Conservation (phyloP, 805 yeast species). For the Starmerella khaoyaiensis region DNA sequence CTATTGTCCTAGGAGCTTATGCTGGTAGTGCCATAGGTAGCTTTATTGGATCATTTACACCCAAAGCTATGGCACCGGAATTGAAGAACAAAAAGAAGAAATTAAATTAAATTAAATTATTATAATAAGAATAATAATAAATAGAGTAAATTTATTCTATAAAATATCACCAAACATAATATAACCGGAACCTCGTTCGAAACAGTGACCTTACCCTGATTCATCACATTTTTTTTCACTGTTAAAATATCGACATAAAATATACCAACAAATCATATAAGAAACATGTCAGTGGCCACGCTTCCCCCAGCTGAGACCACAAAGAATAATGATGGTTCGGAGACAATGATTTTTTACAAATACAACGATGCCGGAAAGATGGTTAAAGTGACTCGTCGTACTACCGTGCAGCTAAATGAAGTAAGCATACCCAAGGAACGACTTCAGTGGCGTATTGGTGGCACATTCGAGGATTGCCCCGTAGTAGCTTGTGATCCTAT, state of each 20-base stretch:
- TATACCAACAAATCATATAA: too few species aligned
- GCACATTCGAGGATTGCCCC: conserved; percentile 45
- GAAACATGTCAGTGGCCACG: conserved; percentile 9
- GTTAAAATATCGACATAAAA: too few species aligned
- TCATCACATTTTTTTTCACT: neutral
- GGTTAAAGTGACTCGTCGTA: conserved; percentile 74
- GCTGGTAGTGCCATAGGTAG: conserved; percentile 40
- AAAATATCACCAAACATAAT: neutral
- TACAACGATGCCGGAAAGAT: conserved; percentile 59
- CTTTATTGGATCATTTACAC: neutral
- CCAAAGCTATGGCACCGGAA: neutral
- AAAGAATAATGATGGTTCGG: conserved; percentile 33
- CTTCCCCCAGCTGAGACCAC: conserved; percentile 14
- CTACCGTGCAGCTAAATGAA: conserved; percentile 60
- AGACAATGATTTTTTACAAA: conserved; percentile 69
- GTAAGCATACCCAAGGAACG: conserved; percentile 85
- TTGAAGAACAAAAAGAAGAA: too few species aligned
- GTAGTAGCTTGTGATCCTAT: conserved; percentile 13
- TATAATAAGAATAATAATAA: too few species aligned
- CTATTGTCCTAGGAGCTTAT: conserved; percentile 67
- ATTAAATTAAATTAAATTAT: too few species aligned
- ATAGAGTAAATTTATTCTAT: too few species aligned
- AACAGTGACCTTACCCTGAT: conserved; percentile 5
- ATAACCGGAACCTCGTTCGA: neutral
- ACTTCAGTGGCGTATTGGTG: conserved; percentile 78